phyloP scores from a whole-genome alignment of 352 stramenopile species.

The Phytophthora pseudosyringae region DNA sequence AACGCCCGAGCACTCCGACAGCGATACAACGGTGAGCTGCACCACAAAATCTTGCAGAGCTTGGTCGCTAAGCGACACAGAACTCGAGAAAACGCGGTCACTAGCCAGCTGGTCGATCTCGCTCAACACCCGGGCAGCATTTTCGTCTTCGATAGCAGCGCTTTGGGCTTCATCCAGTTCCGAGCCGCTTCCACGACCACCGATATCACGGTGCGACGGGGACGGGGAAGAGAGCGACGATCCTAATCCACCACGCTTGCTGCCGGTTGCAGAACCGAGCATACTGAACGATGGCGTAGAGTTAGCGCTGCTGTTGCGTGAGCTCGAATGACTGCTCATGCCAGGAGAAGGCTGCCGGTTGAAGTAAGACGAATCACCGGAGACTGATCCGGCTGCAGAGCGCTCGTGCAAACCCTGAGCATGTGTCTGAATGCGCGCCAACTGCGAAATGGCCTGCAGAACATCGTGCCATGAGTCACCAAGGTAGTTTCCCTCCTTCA shows the following conservation, averaged over 20 bases:
- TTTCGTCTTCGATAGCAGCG: conserved; percentile 83
- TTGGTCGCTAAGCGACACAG: conserved; percentile 72
- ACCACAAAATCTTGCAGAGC: conserved; percentile 92
- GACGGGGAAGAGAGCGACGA: conserved; percentile 46
- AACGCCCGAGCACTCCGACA: conserved; percentile 86
- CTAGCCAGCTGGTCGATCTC: conserved; percentile 90
- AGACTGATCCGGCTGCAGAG: conserved; percentile 19
- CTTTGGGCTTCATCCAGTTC: conserved; percentile 66
- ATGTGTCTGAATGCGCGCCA: conserved; percentile 97
- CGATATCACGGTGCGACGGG: conserved; percentile 58
- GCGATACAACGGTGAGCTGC: conserved; percentile 90
- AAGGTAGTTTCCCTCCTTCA: conserved; percentile 97
- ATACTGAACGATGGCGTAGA: conserved; percentile 40
- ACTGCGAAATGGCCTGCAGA: conserved; percentile 96
- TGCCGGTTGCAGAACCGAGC: conserved; percentile 29
- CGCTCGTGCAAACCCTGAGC: conserved; percentile 87
- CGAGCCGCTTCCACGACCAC: conserved; percentile 32
- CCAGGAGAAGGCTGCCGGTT: conserved; percentile 49
- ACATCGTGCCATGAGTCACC: conserved; percentile 97
- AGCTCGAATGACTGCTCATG: conserved; percentile 30
- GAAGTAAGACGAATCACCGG: conserved; percentile 84
- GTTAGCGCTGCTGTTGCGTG: conserved; percentile 37
- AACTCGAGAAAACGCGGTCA: conserved; percentile 93
- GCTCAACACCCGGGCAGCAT: conserved; percentile 78
- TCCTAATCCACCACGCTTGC: conserved; percentile 36